Base-by-base conservation (phyloP, 1,284 basidiomycete species). In the Naganishia liquefaciens region DNA sequence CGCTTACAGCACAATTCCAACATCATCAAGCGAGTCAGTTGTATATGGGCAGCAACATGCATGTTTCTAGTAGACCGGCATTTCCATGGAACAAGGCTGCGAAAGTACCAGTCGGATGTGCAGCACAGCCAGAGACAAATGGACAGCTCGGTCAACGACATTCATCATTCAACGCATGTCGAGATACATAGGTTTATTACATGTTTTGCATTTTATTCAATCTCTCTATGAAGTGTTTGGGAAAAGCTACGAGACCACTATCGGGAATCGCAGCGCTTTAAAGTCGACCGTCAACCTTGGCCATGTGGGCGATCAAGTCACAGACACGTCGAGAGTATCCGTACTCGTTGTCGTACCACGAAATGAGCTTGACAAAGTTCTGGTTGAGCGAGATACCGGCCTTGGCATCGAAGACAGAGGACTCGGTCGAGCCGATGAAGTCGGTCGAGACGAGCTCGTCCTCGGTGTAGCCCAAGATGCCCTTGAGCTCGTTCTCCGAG, bases 361-460 rank as follows among this genome's bases (percentile, higher is more conserved):
- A 80, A 75, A 96, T 89, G 72, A 96, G 86, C 87, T 97, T 97
- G 82, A 97, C 91, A 76, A 98, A 98, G 83, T 89, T 89, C 71
- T 82, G 76, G 88, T 91, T 98, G 77, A 99, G 87, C 78, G 87
- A 84, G 79, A 99, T 99, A 75, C 95, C 94, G 64, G 91, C 95
- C 70, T 82, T 82, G 74, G 93, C 93, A 78, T 99, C 95, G 78
- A 93, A 94, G 82, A 94, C 89, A 68, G 87, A 91, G 64, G 89
- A 91, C 68, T 85, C 82, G 65, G 82, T 80, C 81, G 88, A 80
- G 73, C 93, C 91, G 73, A 93, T 79, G 80, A 97, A 96, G 81
- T 97, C 93, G 73, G 92, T 90, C 64, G 94, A 97, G 77, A 99
- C 96, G 73, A 98, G 87, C 55, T 85, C 82, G 71, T 98, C 95